These are phyloP conservation scores for Biscogniauxia sp. DNA, from an alignment of 2,329 filamentous ascomycete genomes.

Conservation along the genomic window DNA sequence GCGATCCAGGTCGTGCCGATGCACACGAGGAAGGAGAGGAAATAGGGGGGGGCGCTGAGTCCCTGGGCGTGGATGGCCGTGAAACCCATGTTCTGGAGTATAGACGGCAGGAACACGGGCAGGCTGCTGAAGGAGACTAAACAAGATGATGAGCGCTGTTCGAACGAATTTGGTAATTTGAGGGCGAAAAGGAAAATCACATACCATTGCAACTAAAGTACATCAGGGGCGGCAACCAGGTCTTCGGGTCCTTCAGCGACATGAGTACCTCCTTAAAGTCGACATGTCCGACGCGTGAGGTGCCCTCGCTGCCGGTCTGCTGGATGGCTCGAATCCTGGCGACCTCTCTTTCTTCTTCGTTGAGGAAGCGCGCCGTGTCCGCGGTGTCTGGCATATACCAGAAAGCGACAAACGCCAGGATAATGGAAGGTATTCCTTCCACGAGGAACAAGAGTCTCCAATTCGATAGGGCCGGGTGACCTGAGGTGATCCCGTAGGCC, in stretches of 20 bases:
- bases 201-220: constrained; percentile 41
- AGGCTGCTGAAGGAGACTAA: constrained; percentile 65
- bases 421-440: constrained; percentile 35
- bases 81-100: constrained; percentile 67
- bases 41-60: constrained; percentile 68
- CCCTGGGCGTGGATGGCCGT: constrained; percentile 66
- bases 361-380: constrained; percentile 52
- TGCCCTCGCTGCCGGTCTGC: constrained; percentile 50
- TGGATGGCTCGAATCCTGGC: constrained; percentile 52
- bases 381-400: constrained; percentile 44
- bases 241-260: constrained; percentile 46
- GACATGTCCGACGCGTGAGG: constrained; percentile 45
- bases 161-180: constrained; percentile 25
- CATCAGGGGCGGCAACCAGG: constrained; percentile 46
- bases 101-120: constrained; percentile 63
- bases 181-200: constrained; percentile 19
- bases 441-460: constrained; percentile 36
- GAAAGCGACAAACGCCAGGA: constrained; percentile 31
- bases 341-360: constrained; percentile 55
- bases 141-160: constrained; percentile 60
- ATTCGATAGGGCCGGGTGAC: constrained; percentile 51
- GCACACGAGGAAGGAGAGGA: constrained; percentile 63
- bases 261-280: constrained; percentile 45
- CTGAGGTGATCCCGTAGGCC: constrained; percentile 66
- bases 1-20: constrained; percentile 61